Conservation (phyloP, 129 eudicot species). For the Centaurea solstitialis region DNA sequence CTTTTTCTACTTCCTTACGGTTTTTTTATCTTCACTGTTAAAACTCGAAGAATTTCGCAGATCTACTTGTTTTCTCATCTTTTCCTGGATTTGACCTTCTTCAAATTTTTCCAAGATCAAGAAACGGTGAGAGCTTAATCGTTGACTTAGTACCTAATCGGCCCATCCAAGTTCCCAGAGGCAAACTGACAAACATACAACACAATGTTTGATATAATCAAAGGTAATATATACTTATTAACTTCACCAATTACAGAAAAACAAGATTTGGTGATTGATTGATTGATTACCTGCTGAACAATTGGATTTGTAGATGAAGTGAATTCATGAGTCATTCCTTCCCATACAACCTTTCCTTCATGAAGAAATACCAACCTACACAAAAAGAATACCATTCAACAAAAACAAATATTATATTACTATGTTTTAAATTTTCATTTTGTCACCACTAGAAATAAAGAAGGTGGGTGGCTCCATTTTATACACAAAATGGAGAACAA, state of each 20-base stretch:
- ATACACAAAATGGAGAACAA: too few relatives aligned
- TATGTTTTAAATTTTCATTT: too few relatives aligned
- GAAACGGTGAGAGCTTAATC: background rate
- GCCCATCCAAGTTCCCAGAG: slow-evolving; percentile 95
- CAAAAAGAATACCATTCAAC: too few relatives aligned
- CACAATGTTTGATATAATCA: too few relatives aligned
- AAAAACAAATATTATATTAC: too few relatives aligned
- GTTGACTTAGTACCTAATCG: slow-evolving; percentile 62
- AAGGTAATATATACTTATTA: background rate
- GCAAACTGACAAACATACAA: slow-evolving; percentile 61
- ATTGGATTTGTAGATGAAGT: slow-evolving; percentile 83
- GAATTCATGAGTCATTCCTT: slow-evolving; percentile 94
- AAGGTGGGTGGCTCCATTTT: too few relatives aligned
- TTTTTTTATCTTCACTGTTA: background rate
- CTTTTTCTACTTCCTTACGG: background rate
- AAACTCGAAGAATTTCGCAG: slow-evolving; percentile 5
- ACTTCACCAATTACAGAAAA: background rate
- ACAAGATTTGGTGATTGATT: too few relatives aligned
- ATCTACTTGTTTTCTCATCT: slow-evolving; percentile 18
- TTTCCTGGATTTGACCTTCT: slow-evolving; percentile 1
- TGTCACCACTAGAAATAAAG: too few relatives aligned
- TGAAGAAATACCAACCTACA: slow-evolving; percentile 83
- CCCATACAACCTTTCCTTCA: slow-evolving; percentile 95
- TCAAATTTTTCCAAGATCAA: slow-evolving; percentile 7
- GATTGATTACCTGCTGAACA: slow-evolving; percentile 72